These are phyloP conservation scores for Batkoa obscura DNA, from an alignment of 371 early-diverging fungal species.

Conservation along the genomic window DNA sequence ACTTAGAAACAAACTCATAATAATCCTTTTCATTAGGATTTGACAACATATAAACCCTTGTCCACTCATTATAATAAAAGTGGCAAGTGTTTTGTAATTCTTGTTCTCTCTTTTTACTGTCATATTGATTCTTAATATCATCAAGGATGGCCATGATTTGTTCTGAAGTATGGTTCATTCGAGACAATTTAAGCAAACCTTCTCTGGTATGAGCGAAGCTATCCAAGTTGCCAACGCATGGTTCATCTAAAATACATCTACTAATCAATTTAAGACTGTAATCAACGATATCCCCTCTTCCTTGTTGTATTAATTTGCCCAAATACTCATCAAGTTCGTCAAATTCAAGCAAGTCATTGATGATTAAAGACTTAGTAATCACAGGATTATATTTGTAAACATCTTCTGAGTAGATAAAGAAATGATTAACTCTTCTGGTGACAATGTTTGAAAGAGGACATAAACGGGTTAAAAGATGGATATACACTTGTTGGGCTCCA, in stretches of 20 bases:
- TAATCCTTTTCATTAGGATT: conserved; percentile 53
- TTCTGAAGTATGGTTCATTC: conserved; percentile 42
- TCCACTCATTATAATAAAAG: conserved; percentile 70
- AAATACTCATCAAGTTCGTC: conserved; percentile 76
- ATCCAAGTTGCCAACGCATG: conserved; percentile 6
- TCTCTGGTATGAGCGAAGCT: conserved; percentile 53
- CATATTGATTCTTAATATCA: conserved; percentile 10
- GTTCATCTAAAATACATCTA: conserved; percentile 42
- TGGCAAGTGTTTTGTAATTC: conserved; percentile 44
- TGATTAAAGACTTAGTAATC: conserved; percentile 62
- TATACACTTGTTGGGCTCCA: conserved; percentile 60
- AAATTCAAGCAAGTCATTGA: conserved; percentile 47
- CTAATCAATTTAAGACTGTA: conserved; percentile 59
- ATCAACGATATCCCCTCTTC: conserved; percentile 48
- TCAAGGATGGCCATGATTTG: conserved; percentile 15
- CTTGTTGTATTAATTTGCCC: conserved; percentile 53
- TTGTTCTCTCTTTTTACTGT: conserved; percentile 6
- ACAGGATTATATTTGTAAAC: conserved; percentile 80
- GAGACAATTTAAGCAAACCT: conserved; percentile 25
- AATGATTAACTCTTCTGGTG: conserved; percentile 61
- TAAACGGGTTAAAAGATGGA: conserved; percentile 53
- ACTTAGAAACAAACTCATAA: conserved; percentile 31
- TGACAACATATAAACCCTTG: conserved; percentile 64
- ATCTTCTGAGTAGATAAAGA: conserved; percentile 88
- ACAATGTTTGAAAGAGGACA: conserved; percentile 60